Base-by-base conservation (phyloP, 495 filamentous ascomycete genomes). In the Aspergillus ellipticus region DNA sequence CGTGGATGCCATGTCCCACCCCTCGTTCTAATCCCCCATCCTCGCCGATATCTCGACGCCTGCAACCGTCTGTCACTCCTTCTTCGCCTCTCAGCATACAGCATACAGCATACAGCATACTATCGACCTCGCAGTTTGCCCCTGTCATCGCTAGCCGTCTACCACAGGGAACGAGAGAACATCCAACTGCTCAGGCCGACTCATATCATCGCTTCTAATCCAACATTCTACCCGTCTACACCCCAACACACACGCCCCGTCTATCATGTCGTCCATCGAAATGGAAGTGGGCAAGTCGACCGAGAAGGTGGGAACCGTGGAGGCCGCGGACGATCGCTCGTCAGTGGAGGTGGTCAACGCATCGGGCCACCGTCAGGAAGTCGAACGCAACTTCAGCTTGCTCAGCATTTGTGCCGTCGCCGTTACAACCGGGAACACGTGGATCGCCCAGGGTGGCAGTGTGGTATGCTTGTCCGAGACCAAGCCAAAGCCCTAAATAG, bases 341-440 rank as follows among this genome's bases (percentile, higher is more conserved):
- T 48, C 45, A 4, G 22, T 48, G 21, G 45, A 48, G 16, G 45
- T 48, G 9, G 45, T 48, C 45, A 48, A 48, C 13, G 22, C 22
- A 16, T 48, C 45, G 22, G 82, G 83, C 21, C 81, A 86, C 65
- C 64, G 61, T 28, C 82, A 86, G 58, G 79, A 85, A 57, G 69
- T 86, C n/a, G 74, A 84, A 31, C 73, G 83, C 17, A 79, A 84
- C 42, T 85, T 84, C 65, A 78, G 79, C 42, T 68, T 85, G 3
- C 53, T 83, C 55, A 82, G 77, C 54, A 80, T 85, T 48, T 82
- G 78, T 62, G 74, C 76, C 4, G 66, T 84, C 17, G 82, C 77
- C 0, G 71, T 85, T 7, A 79, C 74, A 9, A 82, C 80, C 7
- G 82, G 79, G 54, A 85, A 83, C 67, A 76, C 79, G 19, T 86